Conservation (phyloP, 768 basidiomycete species). For the Mycena kentingensis region DNA sequence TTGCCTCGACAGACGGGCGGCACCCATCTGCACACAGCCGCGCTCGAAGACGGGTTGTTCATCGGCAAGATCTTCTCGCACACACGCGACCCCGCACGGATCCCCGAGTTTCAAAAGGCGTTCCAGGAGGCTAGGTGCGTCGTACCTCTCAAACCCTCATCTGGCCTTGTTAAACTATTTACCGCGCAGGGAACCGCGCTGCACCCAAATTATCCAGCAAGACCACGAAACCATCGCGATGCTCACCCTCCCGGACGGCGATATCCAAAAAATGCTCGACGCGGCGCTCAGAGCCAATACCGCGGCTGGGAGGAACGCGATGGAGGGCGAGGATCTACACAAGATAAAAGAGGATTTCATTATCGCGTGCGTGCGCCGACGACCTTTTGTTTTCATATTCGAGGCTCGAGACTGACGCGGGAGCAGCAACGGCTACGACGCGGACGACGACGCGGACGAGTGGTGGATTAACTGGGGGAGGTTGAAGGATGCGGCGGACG, state of each 20-base stretch:
- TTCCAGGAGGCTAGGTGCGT: constrained; percentile 12
- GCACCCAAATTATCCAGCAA: background rate
- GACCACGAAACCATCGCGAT: background rate
- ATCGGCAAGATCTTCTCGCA: constrained; percentile 16
- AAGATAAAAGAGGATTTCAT: background rate
- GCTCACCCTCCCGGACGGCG: constrained; percentile 8
- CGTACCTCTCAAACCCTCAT: too few species aligned
- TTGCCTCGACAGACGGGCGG: background rate
- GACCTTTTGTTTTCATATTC: background rate
- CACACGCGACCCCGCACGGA: background rate
- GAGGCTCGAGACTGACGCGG: background rate
- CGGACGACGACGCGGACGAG: constrained; percentile 7
- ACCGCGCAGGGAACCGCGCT: constrained; percentile 1
- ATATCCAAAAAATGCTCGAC: constrained; percentile 2
- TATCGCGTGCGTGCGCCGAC: background rate
- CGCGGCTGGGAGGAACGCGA: constrained; percentile 3
- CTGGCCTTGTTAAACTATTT: background rate
- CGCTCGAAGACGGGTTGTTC: constrained; percentile 12
- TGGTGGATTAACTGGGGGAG: constrained; percentile 14
- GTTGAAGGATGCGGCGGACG: background rate
- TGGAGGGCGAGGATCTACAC: constrained; percentile 6
- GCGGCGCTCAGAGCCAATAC: constrained; percentile 3
- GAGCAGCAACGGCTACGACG: constrained; percentile 9
- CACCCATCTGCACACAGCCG: background rate
- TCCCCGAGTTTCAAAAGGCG: constrained; percentile 6